Evolutionary conservation across 352 stramenopile genomes (phyloP).

Genomic region (Pythium chondricola): DNA sequence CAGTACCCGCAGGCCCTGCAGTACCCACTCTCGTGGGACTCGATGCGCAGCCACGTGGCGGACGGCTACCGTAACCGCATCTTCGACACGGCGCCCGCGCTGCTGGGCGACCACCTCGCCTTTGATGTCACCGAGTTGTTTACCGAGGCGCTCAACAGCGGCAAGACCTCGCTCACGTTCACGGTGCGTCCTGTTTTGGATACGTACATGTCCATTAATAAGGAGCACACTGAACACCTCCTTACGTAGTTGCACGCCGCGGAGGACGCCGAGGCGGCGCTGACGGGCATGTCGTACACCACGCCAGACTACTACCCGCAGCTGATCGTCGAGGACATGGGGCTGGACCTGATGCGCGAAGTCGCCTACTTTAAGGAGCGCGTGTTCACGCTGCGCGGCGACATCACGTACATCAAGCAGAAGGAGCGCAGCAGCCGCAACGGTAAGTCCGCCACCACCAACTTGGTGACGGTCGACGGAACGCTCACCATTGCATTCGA

Average conservation of each 20-base stretch:
- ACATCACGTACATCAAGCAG: conserved; percentile 79
- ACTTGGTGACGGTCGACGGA: too few species aligned
- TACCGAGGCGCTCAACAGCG: conserved; percentile 32
- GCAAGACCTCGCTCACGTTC: conserved; percentile 49
- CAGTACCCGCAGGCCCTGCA: conserved; percentile 32
- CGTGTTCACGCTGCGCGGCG: conserved; percentile 68
- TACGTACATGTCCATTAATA: not conserved
- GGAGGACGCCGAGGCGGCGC: conserved; percentile 39
- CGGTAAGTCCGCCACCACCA: too few species aligned
- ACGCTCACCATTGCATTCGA: too few species aligned
- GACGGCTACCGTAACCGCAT: conserved; percentile 38
- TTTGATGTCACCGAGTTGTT: conserved; percentile 84
- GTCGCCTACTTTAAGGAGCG: conserved; percentile 73
- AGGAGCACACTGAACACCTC: not conserved
- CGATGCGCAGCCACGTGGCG: conserved; percentile 18
- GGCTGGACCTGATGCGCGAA: conserved; percentile 77
- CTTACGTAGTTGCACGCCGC: conserved; percentile 35
- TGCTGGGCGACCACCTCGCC: conserved; percentile 54
- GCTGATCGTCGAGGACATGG: conserved; percentile 76
- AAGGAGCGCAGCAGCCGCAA: conserved; percentile 69
- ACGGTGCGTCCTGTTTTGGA: conserved; percentile 24
- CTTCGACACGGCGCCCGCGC: conserved; percentile 43
- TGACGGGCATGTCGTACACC: conserved; percentile 56
- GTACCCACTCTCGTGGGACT: conserved; percentile 67
- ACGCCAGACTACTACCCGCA: conserved; percentile 67